phyloP scores from a whole-genome alignment of 306 rosid genomes.

The Vicia faba region DNA sequence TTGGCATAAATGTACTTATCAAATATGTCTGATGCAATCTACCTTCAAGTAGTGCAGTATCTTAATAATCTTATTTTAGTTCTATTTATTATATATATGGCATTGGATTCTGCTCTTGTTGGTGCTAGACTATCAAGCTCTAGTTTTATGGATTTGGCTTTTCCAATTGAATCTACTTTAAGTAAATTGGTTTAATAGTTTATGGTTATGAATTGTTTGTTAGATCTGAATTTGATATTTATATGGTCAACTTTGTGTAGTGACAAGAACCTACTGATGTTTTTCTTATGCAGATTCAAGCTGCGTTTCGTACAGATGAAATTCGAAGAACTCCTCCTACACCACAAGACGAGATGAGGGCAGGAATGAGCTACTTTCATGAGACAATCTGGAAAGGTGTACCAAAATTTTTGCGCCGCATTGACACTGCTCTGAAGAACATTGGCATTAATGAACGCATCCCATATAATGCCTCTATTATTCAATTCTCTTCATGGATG shows the following conservation, averaged over 20 bases:
- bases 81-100: not conserved
- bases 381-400: slow-evolving; percentile 99
- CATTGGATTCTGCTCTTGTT: not conserved
- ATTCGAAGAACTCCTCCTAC: slow-evolving; percentile 96
- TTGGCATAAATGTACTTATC: not conserved
- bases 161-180: slow-evolving; percentile 14
- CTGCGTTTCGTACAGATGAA: slow-evolving; percentile 99
- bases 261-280: not conserved
- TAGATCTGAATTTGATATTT: not conserved
- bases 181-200: not conserved
- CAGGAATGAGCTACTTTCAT: slow-evolving; percentile 99
- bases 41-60: slow-evolving; percentile 3
- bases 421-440: slow-evolving; percentile 98
- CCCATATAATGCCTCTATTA: slow-evolving; percentile 95
- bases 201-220: not conserved
- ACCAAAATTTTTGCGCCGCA: slow-evolving; percentile 90
- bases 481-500: slow-evolving; percentile 99
- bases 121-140: slow-evolving; percentile 6
- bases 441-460: slow-evolving; percentile 87
- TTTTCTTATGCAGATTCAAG: slow-evolving; percentile 72
- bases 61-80: not conserved
- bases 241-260: slow-evolving; percentile 10
- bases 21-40: slow-evolving; percentile 8
- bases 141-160: slow-evolving; percentile 22
- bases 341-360: slow-evolving; percentile 99